phyloP scores from a whole-genome alignment of 352 stramenopile species.

The Globisporangium megalacanthum region DNA sequence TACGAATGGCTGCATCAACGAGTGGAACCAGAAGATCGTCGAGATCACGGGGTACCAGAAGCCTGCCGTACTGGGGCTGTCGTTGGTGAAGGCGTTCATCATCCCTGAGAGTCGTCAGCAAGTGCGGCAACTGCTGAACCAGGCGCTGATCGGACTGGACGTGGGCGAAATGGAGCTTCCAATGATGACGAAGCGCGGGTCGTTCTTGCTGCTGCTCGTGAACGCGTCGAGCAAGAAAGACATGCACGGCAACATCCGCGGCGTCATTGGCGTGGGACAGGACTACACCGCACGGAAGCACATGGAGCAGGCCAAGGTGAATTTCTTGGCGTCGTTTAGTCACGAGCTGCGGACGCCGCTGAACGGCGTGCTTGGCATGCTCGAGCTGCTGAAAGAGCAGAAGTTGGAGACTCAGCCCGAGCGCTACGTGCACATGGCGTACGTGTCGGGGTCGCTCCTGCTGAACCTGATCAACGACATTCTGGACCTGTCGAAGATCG shows the following conservation, averaged over 20 bases:
- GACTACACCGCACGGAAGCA: conserved; percentile 83
- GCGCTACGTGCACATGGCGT: conserved; percentile 66
- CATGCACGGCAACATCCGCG: conserved; percentile 82
- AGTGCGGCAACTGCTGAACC: conserved; percentile 53
- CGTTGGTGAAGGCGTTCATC: conserved; percentile 59
- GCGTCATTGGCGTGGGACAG: conserved; percentile 85
- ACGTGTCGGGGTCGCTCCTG: conserved; percentile 58
- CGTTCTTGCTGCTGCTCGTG: conserved; percentile 55
- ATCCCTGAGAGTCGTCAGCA: conserved; percentile 40
- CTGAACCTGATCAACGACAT: conserved; percentile 85
- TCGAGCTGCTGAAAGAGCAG: conserved; percentile 60
- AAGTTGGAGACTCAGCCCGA: conserved; percentile 39
- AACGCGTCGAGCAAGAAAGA: conserved; percentile 79
- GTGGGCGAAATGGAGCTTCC: conserved; percentile 67
- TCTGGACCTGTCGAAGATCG: conserved; percentile 87
- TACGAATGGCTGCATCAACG: conserved; percentile 63
- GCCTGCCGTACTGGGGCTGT: conserved; percentile 40
- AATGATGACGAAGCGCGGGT: conserved; percentile 36
- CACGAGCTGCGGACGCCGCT: conserved; percentile 62
- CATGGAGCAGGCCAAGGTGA: conserved; percentile 62
- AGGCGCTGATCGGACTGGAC: conserved; percentile 61
- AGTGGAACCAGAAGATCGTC: conserved; percentile 76
- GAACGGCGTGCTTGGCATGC: conserved; percentile 75
- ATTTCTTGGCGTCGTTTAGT: conserved; percentile 66
- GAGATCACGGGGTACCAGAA: conserved; percentile 72